Evolutionary conservation across 352 stramenopile species (phyloP).

Genomic region (Lagenidium giganteum): DNA sequence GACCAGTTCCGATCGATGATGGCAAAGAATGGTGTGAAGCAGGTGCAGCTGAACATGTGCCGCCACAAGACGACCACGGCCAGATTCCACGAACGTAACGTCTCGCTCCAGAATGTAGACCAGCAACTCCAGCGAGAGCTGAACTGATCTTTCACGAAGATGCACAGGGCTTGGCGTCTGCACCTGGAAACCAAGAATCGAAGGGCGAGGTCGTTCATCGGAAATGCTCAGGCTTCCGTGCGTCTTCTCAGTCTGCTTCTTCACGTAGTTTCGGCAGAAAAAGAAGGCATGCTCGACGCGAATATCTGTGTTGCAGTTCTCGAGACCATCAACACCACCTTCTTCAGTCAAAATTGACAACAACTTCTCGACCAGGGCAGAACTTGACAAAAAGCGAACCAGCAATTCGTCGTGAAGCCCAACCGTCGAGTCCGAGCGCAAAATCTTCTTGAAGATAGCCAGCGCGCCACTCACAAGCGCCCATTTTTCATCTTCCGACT

Average conservation of each 20-base stretch:
- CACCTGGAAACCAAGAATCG: too few relatives aligned
- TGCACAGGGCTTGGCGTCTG: not conserved
- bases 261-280: constrained; percentile 76
- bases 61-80: constrained; percentile 47
- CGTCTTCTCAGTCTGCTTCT: constrained; percentile 62
- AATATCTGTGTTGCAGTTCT: constrained; percentile 64
- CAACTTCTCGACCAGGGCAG: constrained; percentile 60
- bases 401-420: constrained; percentile 52
- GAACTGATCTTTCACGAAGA: constrained; percentile 61
- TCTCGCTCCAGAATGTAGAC: constrained; percentile 72
- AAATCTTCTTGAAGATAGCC: constrained; percentile 74
- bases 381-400: constrained; percentile 62
- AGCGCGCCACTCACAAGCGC: constrained; percentile 62
- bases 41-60: constrained; percentile 70
- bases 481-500: constrained; percentile 82
- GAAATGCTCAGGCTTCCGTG: constrained; percentile 68
- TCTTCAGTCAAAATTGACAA: constrained; percentile 64
- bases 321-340: constrained; percentile 65
- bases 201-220: too few relatives aligned
- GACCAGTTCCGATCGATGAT: constrained; percentile 68
- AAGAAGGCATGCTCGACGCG: constrained; percentile 79
- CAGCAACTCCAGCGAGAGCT: constrained; percentile 74
- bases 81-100: constrained; percentile 52
- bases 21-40: constrained; percentile 71
- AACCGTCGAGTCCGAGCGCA: constrained; percentile 35